Evolutionary conservation across 139 green algal species (phyloP).

Genomic region (Deuterostichococcus epilithicus): DNA sequence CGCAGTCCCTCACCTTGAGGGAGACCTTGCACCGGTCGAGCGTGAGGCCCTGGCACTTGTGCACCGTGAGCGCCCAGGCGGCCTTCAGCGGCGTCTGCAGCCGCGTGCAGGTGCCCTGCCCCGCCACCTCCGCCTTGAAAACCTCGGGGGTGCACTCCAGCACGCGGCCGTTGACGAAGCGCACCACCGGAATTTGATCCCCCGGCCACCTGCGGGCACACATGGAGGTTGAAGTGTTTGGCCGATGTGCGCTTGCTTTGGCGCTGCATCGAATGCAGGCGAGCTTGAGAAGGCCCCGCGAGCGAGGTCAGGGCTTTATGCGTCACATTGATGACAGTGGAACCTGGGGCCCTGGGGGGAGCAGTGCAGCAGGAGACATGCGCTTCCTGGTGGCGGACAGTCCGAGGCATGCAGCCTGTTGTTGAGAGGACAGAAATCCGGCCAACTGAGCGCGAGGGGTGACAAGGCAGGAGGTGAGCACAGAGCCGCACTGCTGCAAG

Average conservation of each 20-base stretch:
- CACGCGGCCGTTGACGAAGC: slow-evolving; percentile 49
- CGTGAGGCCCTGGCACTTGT: slow-evolving; percentile 70
- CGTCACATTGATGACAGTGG: too few species aligned
- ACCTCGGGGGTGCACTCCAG: slow-evolving; percentile 30
- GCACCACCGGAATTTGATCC: slow-evolving; percentile 38
- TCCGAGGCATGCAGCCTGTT: too few species aligned
- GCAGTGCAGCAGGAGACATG: not conserved
- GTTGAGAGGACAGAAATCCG: too few species aligned
- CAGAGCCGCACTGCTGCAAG: not conserved
- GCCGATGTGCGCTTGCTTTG: too few species aligned
- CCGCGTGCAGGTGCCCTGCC: slow-evolving; percentile 34
- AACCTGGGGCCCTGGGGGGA: not conserved
- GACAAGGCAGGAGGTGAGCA: not conserved
- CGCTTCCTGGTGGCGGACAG: too few species aligned
- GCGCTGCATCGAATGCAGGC: too few species aligned
- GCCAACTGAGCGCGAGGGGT: too few species aligned
- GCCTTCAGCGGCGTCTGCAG: slow-evolving; percentile 69
- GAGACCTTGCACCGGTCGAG: slow-evolving; percentile 55
- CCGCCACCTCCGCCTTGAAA: slow-evolving; percentile 39
- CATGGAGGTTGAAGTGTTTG: too few species aligned
- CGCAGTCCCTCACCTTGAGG: slow-evolving; percentile 19
- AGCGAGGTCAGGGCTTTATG: too few species aligned
- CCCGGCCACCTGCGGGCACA: slow-evolving; percentile 34
- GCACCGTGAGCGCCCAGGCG: slow-evolving; percentile 72
- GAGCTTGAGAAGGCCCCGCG: too few species aligned